phyloP scores from a whole-genome alignment of 495 filamentous ascomycete genomes.

The Tetracladium setigerum region DNA sequence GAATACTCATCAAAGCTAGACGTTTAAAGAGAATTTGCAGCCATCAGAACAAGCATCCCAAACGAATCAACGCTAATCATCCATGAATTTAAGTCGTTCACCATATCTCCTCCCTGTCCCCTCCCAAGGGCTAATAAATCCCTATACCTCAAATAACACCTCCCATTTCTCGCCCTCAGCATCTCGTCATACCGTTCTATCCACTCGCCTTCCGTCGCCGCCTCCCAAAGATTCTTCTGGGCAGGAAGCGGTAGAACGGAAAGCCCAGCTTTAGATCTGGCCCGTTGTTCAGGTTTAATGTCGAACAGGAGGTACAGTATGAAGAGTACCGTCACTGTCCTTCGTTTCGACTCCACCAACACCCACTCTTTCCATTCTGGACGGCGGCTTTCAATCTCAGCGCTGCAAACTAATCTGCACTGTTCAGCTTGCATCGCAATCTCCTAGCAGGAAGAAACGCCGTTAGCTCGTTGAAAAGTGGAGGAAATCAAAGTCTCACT shows the following conservation, averaged over 20 bases:
- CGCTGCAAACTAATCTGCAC: conserved; percentile 1
- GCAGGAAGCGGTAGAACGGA: conserved; percentile 15
- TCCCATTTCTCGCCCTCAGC: conserved; percentile 12
- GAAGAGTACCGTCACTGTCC: conserved; percentile 15
- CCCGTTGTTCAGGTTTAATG: conserved; percentile 13
- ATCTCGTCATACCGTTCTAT: conserved; percentile 11
- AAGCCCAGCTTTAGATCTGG: conserved; percentile 11
- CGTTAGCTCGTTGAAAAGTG: background rate
- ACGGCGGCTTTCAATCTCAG: conserved; percentile 13
- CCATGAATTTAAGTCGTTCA: conserved; percentile 16
- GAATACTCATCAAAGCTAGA: background rate
- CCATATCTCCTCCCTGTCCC: conserved; percentile 9
- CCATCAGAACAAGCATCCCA: conserved; percentile 15
- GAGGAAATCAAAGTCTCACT: conserved; percentile 4
- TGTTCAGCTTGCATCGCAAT: conserved; percentile 9
- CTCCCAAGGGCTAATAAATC: conserved; percentile 13
- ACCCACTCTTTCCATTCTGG: conserved; percentile 17
- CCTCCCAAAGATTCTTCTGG: conserved; percentile 14
- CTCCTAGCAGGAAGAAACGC: conserved; percentile 1
- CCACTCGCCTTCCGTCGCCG: conserved; percentile 9
- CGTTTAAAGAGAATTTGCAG: conserved; percentile 5
- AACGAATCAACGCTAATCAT: conserved; percentile 12
- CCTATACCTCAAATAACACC: conserved; percentile 13
- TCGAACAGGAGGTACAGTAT: conserved; percentile 12
- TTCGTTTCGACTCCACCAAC: conserved; percentile 14